Evolutionary conservation across 108 stramenopile genomes (phyloP), one percentile per base, ranked within the genome.

Genomic region (Discostella stelligeroides): DNA sequence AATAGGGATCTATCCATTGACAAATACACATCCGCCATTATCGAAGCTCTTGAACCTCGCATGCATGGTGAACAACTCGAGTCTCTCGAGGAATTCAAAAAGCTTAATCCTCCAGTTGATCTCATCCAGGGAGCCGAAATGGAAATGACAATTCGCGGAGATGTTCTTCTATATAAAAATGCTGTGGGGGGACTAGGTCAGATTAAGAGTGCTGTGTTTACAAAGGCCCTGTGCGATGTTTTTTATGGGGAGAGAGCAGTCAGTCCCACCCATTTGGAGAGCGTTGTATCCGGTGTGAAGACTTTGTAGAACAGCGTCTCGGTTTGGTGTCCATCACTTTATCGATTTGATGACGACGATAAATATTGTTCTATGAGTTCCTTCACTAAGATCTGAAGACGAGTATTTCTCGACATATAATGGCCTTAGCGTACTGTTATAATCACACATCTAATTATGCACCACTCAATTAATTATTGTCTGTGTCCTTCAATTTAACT

Each of bases 101-200:
- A 86, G 62, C 47, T 95, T 23, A 92, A 88, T 66, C 95, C 91
- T 34, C 69, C 73, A 0, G 88, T 91, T n/a, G 92, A 95, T 63
- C 70, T 95, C 66, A 65, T 89, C 23, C 76, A 92, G 65, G 94
- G 94, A 30, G 88, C 88, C 6, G 95, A 92, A 63, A 89, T 95
- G 75, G 88, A 88, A 64, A 91, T 95, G 90, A 95, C 95, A 1
- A 90, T 95, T 60, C 85, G 90, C 4, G 95, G 95, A 7, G 87
- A 92, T 72, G 83, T 80, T 0, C 72, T 95, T 30, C 63, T 92
- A 63, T 92, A 86, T 81, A 90, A 92, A 56, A 92, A 88, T 67
- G 86, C 85, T 0, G 67, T 85, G 48, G 92, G 92, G 6, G 88
- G 87, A 20, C 81, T 92, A 18, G 94, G 94, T 55, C 49, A 50